phyloP scores from a whole-genome alignment of 306 rosid species.

The Dalbergia oliveri region DNA sequence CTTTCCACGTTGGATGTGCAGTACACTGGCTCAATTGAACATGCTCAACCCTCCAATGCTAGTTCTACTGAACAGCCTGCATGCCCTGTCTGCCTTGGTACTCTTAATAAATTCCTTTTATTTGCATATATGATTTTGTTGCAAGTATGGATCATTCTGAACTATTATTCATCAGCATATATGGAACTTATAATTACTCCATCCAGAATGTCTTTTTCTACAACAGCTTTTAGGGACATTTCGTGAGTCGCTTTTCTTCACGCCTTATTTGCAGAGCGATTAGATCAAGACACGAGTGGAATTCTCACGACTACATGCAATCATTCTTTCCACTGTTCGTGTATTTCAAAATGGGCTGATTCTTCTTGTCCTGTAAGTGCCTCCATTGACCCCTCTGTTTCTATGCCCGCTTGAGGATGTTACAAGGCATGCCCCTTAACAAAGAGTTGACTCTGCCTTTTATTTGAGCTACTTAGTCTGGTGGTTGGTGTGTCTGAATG shows the following conservation, averaged over 20 bases:
- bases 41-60: conserved; percentile 74
- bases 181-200: too few relatives aligned
- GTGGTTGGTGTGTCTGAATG: conserved; percentile 20
- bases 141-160: background rate
- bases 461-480: conserved; percentile 15
- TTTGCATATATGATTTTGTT: background rate
- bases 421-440: conserved; percentile 3
- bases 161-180: background rate
- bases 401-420: conserved; percentile 15
- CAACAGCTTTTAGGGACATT: background rate
- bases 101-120: background rate
- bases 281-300: conserved; percentile 89
- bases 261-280: conserved; percentile 67
- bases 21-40: conserved; percentile 88
- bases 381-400: conserved; percentile 4
- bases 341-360: conserved; percentile 96
- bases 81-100: conserved; percentile 97
- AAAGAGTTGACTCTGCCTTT: background rate
- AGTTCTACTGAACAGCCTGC: conserved; percentile 87
- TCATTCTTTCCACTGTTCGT: conserved; percentile 95
- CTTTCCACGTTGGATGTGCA: conserved; percentile 87
- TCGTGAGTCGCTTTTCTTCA: background rate
- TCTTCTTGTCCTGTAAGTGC: conserved; percentile 95
- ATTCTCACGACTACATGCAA: conserved; percentile 96
- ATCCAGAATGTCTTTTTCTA: background rate